A percentile compares a stretch with the other conserved stretches of the same genome.
phyloP scores from a whole-genome alignment of 345 rosid species.

The Citrus hindsii region DNA sequence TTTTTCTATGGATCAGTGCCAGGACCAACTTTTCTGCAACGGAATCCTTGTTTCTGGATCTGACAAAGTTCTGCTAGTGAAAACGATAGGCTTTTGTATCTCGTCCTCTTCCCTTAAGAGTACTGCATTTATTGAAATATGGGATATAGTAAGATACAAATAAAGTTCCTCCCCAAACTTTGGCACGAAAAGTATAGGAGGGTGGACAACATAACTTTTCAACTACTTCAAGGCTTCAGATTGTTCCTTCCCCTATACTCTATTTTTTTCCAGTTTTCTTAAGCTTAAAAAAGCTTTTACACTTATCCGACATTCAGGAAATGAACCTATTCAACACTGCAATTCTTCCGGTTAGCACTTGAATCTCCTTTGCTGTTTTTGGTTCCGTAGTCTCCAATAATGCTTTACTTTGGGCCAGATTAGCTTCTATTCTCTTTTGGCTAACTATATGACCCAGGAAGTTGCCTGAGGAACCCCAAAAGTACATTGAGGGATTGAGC shows the following conservation, averaged over 20 bases:
- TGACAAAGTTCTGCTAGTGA: neutral
- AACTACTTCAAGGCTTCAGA: neutral
- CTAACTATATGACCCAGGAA: neutral
- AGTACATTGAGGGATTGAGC: no score
- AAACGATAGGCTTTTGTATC: neutral
- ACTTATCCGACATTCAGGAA: no score
- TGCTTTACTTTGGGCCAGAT: no score
- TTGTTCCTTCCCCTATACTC: neutral
- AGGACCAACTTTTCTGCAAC: fast-evolving
- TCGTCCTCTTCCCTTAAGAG: neutral
- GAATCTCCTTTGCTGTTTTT: neutral
- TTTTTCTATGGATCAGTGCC: neutral
- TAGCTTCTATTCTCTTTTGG: neutral
- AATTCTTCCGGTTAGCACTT: fast-evolving
- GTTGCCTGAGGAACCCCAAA: no score
- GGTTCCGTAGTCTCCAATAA: no score
- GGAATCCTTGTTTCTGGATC: neutral
- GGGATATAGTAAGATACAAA: neutral
- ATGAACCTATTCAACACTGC: no score
- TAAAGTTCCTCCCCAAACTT: neutral
- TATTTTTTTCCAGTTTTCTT: no score
- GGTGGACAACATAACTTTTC: no score
- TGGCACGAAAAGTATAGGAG: no score
- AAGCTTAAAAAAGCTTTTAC: no score
- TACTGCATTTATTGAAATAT: neutral